These are phyloP conservation scores for Rosa hybrid DNA, from an alignment of 331 rosid genomes.

Conservation along the genomic window DNA sequence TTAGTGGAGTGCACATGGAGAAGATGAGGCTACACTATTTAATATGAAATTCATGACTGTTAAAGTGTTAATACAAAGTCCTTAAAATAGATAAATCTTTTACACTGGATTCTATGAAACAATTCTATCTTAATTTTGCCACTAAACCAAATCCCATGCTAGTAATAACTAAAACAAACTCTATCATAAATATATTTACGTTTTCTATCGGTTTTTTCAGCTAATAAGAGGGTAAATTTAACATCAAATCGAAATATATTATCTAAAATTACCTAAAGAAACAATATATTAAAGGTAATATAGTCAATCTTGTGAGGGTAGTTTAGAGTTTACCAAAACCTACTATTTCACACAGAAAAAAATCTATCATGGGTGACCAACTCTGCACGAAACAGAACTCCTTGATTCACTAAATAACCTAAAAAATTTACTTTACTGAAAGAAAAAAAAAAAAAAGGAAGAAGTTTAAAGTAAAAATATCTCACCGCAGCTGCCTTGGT, in stretches of 20 bases:
- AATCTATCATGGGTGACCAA: background rate
- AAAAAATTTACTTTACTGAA: background rate
- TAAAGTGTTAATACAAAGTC: too few species aligned
- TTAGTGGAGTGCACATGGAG: background rate
- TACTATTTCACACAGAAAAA: background rate
- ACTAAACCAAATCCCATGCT: too few species aligned
- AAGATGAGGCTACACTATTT: background rate
- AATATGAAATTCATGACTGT: background rate
- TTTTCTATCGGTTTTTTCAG: background rate
- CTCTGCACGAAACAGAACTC: background rate
- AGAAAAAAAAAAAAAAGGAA: background rate
- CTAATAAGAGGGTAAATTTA: background rate
- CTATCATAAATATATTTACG: background rate
- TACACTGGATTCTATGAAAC: too few species aligned
- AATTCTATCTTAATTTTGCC: too few species aligned
- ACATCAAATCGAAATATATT: background rate
- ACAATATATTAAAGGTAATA: background rate
- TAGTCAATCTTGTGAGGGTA: background rate
- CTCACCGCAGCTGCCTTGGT: slow-evolving; percentile 89
- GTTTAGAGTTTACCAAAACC: background rate
- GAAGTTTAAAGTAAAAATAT: background rate
- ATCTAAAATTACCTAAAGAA: background rate
- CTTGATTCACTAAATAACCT: background rate
- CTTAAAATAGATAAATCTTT: too few species aligned
- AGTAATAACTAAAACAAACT: too few species aligned